Evolutionary conservation across 2,329 filamentous ascomycete species (phyloP).

Genomic region (Arthrobotrys musiformis): DNA sequence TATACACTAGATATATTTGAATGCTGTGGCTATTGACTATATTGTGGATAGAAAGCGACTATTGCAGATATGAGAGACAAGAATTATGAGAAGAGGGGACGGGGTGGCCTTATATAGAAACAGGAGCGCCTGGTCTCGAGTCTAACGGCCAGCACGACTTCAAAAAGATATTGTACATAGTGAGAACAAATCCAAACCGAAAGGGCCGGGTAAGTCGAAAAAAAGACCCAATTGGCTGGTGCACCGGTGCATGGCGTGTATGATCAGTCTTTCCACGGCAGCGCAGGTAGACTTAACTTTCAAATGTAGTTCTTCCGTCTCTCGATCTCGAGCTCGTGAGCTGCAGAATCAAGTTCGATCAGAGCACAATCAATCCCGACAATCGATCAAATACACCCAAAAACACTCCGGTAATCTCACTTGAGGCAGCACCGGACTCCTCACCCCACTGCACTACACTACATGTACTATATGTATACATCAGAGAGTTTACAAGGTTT

Average conservation of each 20-base stretch:
- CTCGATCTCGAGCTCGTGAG: not conserved
- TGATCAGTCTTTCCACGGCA: not conserved
- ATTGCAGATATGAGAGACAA: not conserved
- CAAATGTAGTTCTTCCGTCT: not conserved
- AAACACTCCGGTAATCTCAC: too few relatives aligned
- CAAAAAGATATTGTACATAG: too few relatives aligned
- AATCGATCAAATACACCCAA: not conserved
- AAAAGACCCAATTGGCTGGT: not conserved
- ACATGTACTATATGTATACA: too few relatives aligned
- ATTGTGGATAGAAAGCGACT: not conserved
- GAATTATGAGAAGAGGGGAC: not conserved
- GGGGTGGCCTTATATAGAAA: not conserved
- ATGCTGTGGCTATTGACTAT: not conserved
- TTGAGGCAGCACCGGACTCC: not conserved
- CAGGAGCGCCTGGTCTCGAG: too few relatives aligned
- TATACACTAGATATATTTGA: not conserved
- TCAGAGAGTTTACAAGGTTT: too few relatives aligned
- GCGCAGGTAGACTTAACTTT: not conserved
- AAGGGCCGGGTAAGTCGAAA: not conserved
- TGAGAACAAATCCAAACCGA: not conserved
- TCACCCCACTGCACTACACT: too few relatives aligned
- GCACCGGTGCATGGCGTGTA: not conserved
- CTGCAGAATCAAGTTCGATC: not conserved
- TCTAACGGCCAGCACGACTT: too few relatives aligned
- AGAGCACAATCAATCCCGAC: not conserved